Percentiles rank a stretch among this genome's conserved stretches.
phyloP scores from a whole-genome alignment of 805 yeast genomes.

The Kodamaea kakaduensis region DNA sequence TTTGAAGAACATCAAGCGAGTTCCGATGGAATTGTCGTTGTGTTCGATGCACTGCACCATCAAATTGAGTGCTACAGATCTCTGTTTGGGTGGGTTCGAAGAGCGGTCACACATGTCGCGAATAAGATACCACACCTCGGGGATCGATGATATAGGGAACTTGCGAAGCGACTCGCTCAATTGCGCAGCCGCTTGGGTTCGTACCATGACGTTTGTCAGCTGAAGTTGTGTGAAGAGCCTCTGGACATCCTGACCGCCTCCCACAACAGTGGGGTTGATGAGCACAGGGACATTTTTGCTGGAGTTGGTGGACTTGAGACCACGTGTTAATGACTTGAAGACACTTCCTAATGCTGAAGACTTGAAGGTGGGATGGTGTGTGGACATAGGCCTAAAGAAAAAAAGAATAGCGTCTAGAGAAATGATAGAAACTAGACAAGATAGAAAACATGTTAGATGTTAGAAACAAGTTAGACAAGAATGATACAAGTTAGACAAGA shows the following conservation, averaged over 20 bases:
- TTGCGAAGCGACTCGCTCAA: conserved; percentile 49
- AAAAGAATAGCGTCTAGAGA: no score
- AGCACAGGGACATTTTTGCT: conserved; percentile 25
- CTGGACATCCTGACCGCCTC: conserved; percentile 41
- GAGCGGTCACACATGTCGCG: conserved; percentile 47
- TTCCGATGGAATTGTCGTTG: conserved; percentile 49
- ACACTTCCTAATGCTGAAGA: conserved; percentile 38
- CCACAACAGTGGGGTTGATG: conserved; percentile 43
- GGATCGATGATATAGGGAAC: conserved; percentile 53
- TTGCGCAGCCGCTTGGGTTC: conserved; percentile 49
- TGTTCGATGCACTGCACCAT: conserved; percentile 52
- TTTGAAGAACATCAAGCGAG: conserved; percentile 53
- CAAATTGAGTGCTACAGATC: conserved; percentile 49
- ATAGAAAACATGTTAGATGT: no score
- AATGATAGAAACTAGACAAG: no score
- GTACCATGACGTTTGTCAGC: conserved; percentile 30
- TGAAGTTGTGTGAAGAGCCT: conserved; percentile 36
- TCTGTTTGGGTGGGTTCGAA: conserved; percentile 26
- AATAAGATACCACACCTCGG: conserved; percentile 74
- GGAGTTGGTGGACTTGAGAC: conserved; percentile 28
- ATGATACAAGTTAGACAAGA: no score
- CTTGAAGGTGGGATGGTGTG: conserved; percentile 30
- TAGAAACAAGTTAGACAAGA: no score
- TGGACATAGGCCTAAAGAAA: conserved; percentile 13
- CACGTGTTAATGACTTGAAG: conserved; percentile 35